Conservation (phyloP, 2,329 filamentous ascomycete genomes). For the Ophiostoma piceae region DNA sequence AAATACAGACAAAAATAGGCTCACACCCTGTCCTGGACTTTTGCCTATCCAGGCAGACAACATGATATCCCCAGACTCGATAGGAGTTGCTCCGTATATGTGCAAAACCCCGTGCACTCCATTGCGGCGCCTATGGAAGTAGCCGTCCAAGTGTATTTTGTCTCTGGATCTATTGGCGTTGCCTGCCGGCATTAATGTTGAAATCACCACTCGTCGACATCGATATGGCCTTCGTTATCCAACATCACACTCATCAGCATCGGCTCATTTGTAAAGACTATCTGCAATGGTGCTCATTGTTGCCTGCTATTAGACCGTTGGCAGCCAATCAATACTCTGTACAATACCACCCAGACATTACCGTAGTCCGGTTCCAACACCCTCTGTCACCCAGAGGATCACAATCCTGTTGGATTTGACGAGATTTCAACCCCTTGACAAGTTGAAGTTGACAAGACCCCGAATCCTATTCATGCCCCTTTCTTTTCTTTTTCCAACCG, state of each 20-base stretch:
- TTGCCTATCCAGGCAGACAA: background rate
- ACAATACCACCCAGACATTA: background rate
- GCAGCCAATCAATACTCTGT: background rate
- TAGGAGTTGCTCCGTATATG: background rate
- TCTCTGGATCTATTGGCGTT: background rate
- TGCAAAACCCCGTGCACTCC: slow-evolving; percentile 3
- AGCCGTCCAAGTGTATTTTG: background rate
- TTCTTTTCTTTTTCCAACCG: background rate
- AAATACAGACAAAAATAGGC: background rate
- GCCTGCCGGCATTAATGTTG: background rate
- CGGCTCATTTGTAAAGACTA: no score
- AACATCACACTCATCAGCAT: no score
- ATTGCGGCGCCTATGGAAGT: background rate
- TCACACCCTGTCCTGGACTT: background rate
- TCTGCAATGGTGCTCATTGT: no score
- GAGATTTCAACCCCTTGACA: background rate
- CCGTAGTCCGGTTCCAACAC: background rate
- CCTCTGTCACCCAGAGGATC: background rate
- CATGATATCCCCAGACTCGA: background rate
- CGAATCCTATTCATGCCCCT: background rate
- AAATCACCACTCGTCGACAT: background rate
- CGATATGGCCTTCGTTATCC: background rate
- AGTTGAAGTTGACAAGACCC: background rate
- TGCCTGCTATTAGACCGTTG: background rate
- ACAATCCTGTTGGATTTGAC: background rate